Evolutionary conservation across 2,329 filamentous ascomycete genomes (phyloP).

Genomic region (Diaporthe velutina): DNA sequence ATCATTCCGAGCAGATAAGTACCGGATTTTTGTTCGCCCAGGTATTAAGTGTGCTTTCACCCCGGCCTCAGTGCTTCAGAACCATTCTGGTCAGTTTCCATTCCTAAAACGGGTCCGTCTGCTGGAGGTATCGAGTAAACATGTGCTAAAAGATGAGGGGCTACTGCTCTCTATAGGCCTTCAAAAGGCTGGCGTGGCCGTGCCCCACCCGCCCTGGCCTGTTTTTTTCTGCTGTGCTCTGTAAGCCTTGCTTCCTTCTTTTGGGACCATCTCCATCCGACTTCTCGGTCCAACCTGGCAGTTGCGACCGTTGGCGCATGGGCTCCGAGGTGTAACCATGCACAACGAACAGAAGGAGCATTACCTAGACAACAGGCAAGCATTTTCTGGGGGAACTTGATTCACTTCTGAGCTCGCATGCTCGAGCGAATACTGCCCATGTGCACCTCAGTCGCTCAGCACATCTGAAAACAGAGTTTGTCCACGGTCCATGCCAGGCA

Average conservation of each 20-base stretch:
- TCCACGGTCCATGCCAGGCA: background rate
- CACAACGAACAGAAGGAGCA: constrained; percentile 4
- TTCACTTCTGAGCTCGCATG: background rate
- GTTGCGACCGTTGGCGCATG: background rate
- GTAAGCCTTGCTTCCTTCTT: constrained; percentile 2
- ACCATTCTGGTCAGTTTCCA: background rate
- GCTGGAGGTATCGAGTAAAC: background rate
- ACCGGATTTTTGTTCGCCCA: background rate
- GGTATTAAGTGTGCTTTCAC: background rate
- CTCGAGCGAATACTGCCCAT: background rate
- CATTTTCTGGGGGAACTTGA: background rate
- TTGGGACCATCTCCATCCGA: background rate
- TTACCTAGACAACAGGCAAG: constrained; percentile 4
- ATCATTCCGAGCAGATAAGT: background rate
- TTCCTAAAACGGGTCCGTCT: background rate
- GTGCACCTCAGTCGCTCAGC: background rate
- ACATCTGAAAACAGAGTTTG: background rate
- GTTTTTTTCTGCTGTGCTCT: constrained; percentile 17
- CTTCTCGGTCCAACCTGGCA: background rate
- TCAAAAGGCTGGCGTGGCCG: background rate
- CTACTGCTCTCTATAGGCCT: background rate
- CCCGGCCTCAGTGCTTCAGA: too few relatives aligned
- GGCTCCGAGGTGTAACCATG: background rate
- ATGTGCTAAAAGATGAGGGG: background rate
- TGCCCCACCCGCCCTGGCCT: background rate